These are phyloP conservation scores for Dothideomycetes sp. DNA, from an alignment of 2,329 filamentous ascomycete species.

Conservation along the genomic window DNA sequence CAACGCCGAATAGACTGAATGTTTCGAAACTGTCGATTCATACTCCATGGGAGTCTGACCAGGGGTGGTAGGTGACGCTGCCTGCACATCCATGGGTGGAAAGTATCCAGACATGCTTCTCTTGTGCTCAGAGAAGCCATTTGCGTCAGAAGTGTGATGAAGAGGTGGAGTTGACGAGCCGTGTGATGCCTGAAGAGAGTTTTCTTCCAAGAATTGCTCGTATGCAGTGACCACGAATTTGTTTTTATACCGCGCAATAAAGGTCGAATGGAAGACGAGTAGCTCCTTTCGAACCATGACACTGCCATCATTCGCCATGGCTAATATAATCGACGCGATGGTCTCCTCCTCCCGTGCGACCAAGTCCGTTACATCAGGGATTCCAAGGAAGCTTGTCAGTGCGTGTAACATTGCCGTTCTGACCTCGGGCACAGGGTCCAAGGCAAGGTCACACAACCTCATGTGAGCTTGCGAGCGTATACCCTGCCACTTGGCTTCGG, in stretches of 20 bases:
- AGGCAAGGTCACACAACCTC: conserved; percentile 67
- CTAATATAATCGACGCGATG: conserved; percentile 76
- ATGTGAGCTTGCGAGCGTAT: conserved; percentile 78
- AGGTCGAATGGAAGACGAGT: conserved; percentile 85
- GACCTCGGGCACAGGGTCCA: conserved; percentile 84
- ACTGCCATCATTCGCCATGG: conserved; percentile 89
- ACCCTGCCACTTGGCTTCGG: conserved; percentile 93
- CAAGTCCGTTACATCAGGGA: conserved; percentile 83
- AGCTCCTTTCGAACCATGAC: conserved; percentile 90
- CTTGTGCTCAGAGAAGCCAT: conserved; percentile 9
- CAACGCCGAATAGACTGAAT: conserved; percentile 83
- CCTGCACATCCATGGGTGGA: conserved; percentile 1
- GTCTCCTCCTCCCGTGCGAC: conserved; percentile 84
- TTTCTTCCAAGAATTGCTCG: conserved; percentile 77
- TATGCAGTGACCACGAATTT: conserved; percentile 88
- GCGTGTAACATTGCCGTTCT: conserved; percentile 88
- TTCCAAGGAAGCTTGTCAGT: conserved; percentile 86
- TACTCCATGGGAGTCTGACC: background rate
- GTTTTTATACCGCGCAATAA: conserved; percentile 79
- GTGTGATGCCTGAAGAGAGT: conserved; percentile 8
- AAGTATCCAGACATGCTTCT: conserved; percentile 5
- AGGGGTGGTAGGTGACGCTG: background rate
- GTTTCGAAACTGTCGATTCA: conserved; percentile 45
- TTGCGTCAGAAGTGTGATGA: conserved; percentile 8
- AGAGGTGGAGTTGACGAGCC: conserved; percentile 4